Evolutionary conservation across 768 basidiomycete species (phyloP).

Genomic region (Tricholoma sp.): DNA sequence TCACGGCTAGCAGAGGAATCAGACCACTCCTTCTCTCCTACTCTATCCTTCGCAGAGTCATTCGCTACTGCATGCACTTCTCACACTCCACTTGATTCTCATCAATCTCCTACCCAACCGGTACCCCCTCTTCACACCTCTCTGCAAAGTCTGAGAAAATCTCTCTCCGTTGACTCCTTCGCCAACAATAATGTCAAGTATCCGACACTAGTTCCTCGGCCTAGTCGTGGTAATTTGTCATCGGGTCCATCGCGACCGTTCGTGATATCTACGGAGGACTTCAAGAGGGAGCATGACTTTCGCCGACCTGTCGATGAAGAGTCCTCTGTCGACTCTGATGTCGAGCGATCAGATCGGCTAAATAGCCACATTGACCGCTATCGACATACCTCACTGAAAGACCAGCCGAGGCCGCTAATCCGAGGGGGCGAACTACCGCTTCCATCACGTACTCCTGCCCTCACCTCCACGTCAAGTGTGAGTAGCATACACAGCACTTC

Average conservation of each 20-base stretch:
- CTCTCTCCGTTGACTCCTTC: slow-evolving; percentile 76
- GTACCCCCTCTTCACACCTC: slow-evolving; percentile 24
- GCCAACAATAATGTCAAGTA: slow-evolving; percentile 37
- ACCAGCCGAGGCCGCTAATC: slow-evolving; percentile 34
- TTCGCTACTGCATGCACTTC: slow-evolving; percentile 41
- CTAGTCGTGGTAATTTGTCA: slow-evolving; percentile 27
- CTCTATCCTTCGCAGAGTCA: slow-evolving; percentile 34
- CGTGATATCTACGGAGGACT: not conserved
- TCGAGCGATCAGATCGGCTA: slow-evolving; percentile 45
- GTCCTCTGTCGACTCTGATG: slow-evolving; percentile 44
- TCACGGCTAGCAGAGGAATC: slow-evolving; percentile 4
- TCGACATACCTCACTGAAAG: slow-evolving; percentile 47
- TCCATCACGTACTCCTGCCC: slow-evolving; percentile 46
- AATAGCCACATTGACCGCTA: slow-evolving; percentile 36
- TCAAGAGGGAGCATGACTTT: slow-evolving; percentile 40
- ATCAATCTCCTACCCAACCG: slow-evolving; percentile 17
- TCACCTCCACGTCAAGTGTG: slow-evolving; percentile 32
- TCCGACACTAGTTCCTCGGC: slow-evolving; percentile 26
- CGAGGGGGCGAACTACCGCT: slow-evolving; percentile 61
- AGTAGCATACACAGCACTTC: slow-evolving; percentile 33
- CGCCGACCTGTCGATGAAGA: slow-evolving; percentile 27
- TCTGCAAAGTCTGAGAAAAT: slow-evolving; percentile 55
- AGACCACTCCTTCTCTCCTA: slow-evolving; percentile 22
- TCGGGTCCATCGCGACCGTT: slow-evolving; percentile 22
- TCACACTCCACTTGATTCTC: slow-evolving; percentile 21